Percentiles rank a stretch among this genome's conserved stretches.
Conservation (phyloP, 345 rosid genomes). For the Lepidium africanum region DNA sequence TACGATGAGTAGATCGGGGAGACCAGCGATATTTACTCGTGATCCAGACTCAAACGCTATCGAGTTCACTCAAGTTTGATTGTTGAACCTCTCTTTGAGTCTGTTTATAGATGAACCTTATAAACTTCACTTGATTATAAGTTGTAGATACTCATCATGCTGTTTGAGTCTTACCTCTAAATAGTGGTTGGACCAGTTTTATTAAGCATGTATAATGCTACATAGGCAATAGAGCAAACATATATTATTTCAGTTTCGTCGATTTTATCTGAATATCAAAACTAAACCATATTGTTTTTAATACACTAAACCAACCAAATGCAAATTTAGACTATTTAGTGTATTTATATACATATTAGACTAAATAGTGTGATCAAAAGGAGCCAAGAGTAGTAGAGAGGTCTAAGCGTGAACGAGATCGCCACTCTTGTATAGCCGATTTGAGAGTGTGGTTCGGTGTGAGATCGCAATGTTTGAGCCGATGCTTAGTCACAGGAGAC, state of each 20-base stretch:
- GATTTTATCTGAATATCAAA: neutral
- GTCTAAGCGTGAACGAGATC: conserved; percentile 36
- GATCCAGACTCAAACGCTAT: conserved; percentile 97
- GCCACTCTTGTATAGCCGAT: conserved; percentile 77
- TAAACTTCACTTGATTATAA: neutral
- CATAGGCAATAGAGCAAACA: neutral
- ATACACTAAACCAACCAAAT: neutral
- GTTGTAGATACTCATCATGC: neutral
- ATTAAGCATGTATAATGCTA: neutral
- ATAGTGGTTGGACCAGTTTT: neutral
- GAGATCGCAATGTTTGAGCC: conserved; percentile 38
- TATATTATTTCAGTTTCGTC: neutral
- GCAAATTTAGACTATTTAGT: neutral
- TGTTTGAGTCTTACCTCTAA: neutral
- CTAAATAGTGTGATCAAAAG: neutral
- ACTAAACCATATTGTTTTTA: neutral
- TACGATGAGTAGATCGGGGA: conserved; percentile 75
- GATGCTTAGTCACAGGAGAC: conserved; percentile 68
- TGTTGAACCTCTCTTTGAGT: conserved; percentile 45
- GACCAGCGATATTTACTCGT: conserved; percentile 84
- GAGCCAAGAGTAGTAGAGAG: conserved; percentile 28
- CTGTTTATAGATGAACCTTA: neutral
- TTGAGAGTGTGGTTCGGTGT: conserved; percentile 59
- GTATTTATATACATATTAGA: conserved; percentile 10
- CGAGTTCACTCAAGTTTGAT: conserved; percentile 67